A percentile compares a stretch with the other conserved stretches of the same genome.
Conservation (phyloP, 2,329 filamentous ascomycete species). For the Diaporthe eres region DNA sequence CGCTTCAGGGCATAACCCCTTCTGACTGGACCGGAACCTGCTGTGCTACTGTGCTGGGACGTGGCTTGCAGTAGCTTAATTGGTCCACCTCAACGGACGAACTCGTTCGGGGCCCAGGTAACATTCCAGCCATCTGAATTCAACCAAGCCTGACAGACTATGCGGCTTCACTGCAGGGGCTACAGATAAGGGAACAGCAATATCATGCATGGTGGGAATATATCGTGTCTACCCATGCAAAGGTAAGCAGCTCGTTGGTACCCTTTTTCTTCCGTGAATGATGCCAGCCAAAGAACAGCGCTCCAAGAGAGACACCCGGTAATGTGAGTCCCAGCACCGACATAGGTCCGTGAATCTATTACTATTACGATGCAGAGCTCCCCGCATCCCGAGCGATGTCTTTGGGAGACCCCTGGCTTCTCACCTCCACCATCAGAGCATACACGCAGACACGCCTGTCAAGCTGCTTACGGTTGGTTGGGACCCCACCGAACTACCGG, state of each 20-base stretch:
- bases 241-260: too few relatives aligned
- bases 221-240: neutral
- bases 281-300: neutral
- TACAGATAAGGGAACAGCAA: neutral
- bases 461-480: neutral
- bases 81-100: neutral
- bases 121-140: constrained; percentile 1
- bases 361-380: constrained; percentile 2
- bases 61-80: constrained; percentile 24
- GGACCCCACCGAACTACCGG: neutral
- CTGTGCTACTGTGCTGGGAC: constrained; percentile 6
- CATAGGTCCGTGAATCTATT: neutral
- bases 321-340: neutral
- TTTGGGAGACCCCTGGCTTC: neutral
- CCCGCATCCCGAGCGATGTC: neutral
- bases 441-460: neutral
- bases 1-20: neutral
- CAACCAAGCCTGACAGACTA: neutral
- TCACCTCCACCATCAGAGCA: neutral
- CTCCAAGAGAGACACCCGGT: neutral
- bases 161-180: neutral
- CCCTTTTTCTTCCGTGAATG: too few relatives aligned
- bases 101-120: neutral
- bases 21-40: constrained; percentile 6
- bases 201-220: neutral